Conservation (phyloP, 2,329 filamentous ascomycete genomes). For the Fusarium sp. region DNA sequence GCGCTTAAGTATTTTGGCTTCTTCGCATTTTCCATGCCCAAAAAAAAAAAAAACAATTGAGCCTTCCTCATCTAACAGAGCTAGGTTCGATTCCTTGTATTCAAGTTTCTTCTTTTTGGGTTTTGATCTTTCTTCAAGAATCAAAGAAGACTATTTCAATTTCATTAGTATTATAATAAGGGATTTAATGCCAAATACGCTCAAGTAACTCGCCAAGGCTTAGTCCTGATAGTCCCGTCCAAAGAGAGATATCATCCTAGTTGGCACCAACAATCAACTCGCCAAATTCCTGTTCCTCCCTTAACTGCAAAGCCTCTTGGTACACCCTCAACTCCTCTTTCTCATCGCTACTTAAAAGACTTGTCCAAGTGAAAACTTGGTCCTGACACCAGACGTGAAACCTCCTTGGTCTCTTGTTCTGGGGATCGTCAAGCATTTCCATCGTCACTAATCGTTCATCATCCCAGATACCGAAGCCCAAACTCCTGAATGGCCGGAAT, state of each 20-base stretch:
- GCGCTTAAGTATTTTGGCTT: background rate
- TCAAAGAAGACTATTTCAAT: background rate
- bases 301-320: background rate
- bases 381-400: constrained; percentile 20
- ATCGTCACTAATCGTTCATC: constrained; percentile 19
- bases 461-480: constrained; percentile 26
- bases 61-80: rapidly evolving
- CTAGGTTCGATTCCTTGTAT: background rate
- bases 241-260: background rate
- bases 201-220: background rate
- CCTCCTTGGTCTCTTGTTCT: background rate
- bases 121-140: rapidly evolving
- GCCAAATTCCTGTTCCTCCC: background rate
- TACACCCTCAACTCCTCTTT: background rate
- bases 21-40: background rate
- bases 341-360: constrained; percentile 4
- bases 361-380: constrained; percentile 31
- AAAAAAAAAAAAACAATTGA: background rate
- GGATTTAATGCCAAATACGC: rapidly evolving
- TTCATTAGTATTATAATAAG: background rate
- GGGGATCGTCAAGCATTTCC: constrained; percentile 25
- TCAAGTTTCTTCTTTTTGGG: background rate
- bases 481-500: constrained; percentile 16
- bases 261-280: background rate
- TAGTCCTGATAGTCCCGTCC: background rate